Evolutionary conservation across 2,329 filamentous ascomycete species (phyloP), one percentile per base, ranked within the genome.

Genomic region (Diaporthe sp.): DNA sequence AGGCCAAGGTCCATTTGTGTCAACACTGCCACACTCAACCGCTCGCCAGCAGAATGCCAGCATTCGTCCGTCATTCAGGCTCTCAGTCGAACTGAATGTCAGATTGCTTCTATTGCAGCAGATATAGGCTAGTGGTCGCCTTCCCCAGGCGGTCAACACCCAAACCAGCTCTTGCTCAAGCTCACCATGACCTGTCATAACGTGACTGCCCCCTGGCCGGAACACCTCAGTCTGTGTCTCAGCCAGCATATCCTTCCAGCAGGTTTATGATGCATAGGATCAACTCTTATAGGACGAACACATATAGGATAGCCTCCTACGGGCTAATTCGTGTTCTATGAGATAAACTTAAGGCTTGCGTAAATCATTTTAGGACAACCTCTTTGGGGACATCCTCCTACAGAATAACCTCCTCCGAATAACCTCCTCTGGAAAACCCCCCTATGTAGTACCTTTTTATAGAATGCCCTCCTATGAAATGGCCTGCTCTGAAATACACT

Each of bases 1-100:
- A 55, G 57, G 55, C 55, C 70, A 59, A 72, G 55, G 57, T 22
- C 42, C 42, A 19, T 34, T 49, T 46, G 31, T 58, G 55, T 31
- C 42, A n/a, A 55, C 65, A 55, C 65, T 69, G 65, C 65, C 65
- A 68, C 62, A 53, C 28, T 53, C 46, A 28, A 68, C 44, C 44
- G 31, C 44, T 39, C 19, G 17, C 42, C 28, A 49, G 28, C 61
- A 67, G 58, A 42, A 34, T 25, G 13, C 58, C 22, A 61, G 58
- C 58, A 25, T 61, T 61, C 58, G 59, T 62, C 59, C 58, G 59
- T 62, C 59, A 62, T 62, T 44, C 39, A 44, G n/a, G 39, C 37
- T 44, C 13, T 61, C 58, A 25, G 7, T 61, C 10, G 17, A 17
- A 25, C n/a, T 15, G 12, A 15, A 61, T 25, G 22, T 39, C 13